Conservation (phyloP, 1,139 yeast genomes). For the Protomyces lactucae-debilis region DNA sequence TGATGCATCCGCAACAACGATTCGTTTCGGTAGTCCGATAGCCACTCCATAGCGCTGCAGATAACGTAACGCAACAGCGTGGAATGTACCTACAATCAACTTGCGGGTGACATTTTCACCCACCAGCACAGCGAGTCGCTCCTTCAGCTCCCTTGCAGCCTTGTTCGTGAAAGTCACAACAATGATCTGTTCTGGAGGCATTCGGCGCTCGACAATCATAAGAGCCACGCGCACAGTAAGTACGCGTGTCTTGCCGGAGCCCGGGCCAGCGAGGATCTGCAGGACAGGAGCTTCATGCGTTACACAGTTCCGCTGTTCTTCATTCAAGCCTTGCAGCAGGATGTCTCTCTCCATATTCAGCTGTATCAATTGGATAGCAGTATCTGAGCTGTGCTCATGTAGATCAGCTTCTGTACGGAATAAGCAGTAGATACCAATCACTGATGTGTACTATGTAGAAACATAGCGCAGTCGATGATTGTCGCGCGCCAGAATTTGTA, state of each 20-base stretch:
- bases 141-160: constrained; percentile 79
- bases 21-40: constrained; percentile 46
- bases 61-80: constrained; percentile 65
- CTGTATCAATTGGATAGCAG: neutral
- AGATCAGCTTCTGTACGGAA: too few species aligned
- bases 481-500: neutral
- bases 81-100: constrained; percentile 78
- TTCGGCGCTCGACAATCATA: constrained; percentile 48
- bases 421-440: too few species aligned
- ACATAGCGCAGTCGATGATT: neutral
- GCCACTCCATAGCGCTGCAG: constrained; percentile 53
- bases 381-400: too few species aligned
- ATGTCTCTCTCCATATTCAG: neutral
- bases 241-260: constrained; percentile 68
- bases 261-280: constrained; percentile 90
- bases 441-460: too few species aligned
- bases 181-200: constrained; percentile 56
- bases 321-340: constrained; percentile 3
- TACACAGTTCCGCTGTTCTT: constrained; percentile 17
- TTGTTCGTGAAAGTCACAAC: constrained; percentile 89
- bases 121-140: constrained; percentile 50
- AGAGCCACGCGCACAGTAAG: constrained; percentile 73
- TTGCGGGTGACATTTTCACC: constrained; percentile 41
- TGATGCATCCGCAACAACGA: constrained; percentile 61
- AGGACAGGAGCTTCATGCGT: constrained; percentile 37